Evolutionary conservation across 495 filamentous ascomycete species (phyloP).

Genomic region (Hypoxylon crocopeplum): DNA sequence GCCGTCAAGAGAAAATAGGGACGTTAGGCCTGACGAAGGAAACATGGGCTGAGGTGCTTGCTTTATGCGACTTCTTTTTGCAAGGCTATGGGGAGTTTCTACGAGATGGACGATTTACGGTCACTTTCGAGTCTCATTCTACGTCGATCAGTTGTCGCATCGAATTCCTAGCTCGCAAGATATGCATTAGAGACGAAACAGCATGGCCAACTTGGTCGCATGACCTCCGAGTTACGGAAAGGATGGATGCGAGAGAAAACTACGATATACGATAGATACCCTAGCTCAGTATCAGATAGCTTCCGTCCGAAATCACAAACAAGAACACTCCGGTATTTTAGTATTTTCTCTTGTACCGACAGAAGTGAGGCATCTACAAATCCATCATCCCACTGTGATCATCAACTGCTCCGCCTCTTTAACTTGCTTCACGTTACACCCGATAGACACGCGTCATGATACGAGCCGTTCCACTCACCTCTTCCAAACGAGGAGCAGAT

Average conservation of each 20-base stretch:
- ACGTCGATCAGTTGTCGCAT: conserved; percentile 3
- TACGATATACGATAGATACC: conserved; percentile 35
- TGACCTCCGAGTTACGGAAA: not conserved
- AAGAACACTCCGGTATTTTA: conserved; percentile 3
- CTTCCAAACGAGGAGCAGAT: not conserved
- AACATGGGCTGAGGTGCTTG: not conserved
- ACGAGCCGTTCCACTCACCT: not conserved
- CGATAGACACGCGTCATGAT: not conserved
- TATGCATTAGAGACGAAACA: not conserved
- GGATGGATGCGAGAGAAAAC: conserved; percentile 3
- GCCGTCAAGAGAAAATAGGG: conserved; percentile 39
- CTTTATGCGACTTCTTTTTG: conserved; percentile 1
- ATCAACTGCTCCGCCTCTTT: not conserved
- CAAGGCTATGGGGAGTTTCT: not conserved
- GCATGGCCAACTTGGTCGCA: not conserved
- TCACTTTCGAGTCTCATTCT: not conserved
- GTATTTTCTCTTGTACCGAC: conserved; percentile 17
- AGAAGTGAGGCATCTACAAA: conserved; percentile 7
- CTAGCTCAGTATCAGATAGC: conserved; percentile 2
- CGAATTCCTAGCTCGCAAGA: not conserved
- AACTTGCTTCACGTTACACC: not conserved
- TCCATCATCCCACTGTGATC: not conserved
- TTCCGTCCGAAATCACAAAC: conserved; percentile 2
- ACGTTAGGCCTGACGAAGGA: no score
- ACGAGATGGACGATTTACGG: not conserved